These are phyloP conservation scores for Leccinum angustisporum DNA, from an alignment of 1,284 basidiomycete genomes.

Conservation along the genomic window DNA sequence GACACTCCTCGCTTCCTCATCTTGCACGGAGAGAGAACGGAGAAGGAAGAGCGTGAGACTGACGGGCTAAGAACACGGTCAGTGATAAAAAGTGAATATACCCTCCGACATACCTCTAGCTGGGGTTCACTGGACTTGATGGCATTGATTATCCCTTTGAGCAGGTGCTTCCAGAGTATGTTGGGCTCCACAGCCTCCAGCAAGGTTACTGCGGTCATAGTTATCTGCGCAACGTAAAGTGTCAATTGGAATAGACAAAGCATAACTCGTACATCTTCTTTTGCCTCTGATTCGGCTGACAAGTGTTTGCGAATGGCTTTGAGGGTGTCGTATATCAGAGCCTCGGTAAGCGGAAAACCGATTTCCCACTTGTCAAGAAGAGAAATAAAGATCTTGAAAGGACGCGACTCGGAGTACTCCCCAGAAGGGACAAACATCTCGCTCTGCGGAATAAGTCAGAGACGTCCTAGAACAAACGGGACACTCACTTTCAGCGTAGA, in stretches of 20 bases:
- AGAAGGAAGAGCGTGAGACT: conserved; percentile 70
- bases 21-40: conserved; percentile 67
- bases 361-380: conserved; percentile 97
- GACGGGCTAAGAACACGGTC: conserved; percentile 48
- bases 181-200: conserved; percentile 93
- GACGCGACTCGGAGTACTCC: conserved; percentile 76
- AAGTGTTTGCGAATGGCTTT: conserved; percentile 64
- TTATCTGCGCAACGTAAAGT: conserved; percentile 47
- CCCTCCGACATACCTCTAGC: conserved; percentile 44
- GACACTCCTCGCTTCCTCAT: conserved; percentile 78
- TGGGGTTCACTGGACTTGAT: conserved; percentile 44
- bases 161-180: conserved; percentile 81
- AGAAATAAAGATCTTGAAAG: conserved; percentile 95
- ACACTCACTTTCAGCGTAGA: conserved; percentile 62
- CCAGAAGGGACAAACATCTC: conserved; percentile 73
- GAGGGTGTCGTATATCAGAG: conserved; percentile 79
- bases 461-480: neutral
- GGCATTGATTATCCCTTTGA: conserved; percentile 53
- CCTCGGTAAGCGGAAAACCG: conserved; percentile 78
- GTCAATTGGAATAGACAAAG: conserved; percentile 12
- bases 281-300: conserved; percentile 46
- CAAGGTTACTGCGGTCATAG: conserved; percentile 84
- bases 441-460: conserved; percentile 39
- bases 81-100: neutral
- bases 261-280: conserved; percentile 58